Percentiles rank a stretch among this genome's conserved stretches.
These are phyloP conservation scores for Zygnema cylindricum DNA, from an alignment of 139 green algal genomes.

Conservation along the genomic window DNA sequence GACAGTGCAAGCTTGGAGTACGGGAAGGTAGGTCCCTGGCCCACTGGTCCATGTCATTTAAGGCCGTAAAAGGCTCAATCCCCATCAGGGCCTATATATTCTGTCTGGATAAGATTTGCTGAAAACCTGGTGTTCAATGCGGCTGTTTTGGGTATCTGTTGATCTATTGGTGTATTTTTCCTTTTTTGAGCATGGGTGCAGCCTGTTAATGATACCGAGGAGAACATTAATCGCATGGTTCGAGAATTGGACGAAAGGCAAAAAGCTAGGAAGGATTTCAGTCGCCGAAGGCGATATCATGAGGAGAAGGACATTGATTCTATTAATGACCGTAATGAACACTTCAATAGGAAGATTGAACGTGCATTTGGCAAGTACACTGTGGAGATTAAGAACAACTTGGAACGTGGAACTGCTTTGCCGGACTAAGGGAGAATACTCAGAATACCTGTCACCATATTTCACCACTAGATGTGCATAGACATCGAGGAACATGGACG, in stretches of 20 bases:
- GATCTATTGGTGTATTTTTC: too few relatives aligned
- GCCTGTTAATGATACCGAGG: constrained; percentile 66
- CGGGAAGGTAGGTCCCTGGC: constrained; percentile 63
- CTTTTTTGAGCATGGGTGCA: neutral
- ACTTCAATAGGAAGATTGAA: constrained; percentile 98
- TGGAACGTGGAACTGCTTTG: constrained; percentile 96
- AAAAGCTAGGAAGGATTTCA: constrained; percentile 73
- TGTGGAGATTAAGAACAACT: constrained; percentile 93
- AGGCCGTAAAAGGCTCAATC: too few relatives aligned
- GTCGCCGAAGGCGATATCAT: constrained; percentile 73
- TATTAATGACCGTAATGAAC: constrained; percentile 95
- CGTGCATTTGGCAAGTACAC: constrained; percentile 83
- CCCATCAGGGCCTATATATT: too few relatives aligned
- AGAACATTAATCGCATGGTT: constrained; percentile 88
- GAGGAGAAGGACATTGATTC: constrained; percentile 88
- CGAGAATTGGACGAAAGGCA: constrained; percentile 79
- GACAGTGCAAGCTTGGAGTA: constrained; percentile 79
- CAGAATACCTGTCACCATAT: too few relatives aligned
- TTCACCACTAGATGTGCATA: too few relatives aligned
- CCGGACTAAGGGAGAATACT: constrained; percentile 71
- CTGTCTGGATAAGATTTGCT: too few relatives aligned
- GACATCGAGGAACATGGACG: too few relatives aligned
- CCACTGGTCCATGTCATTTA: too few relatives aligned
- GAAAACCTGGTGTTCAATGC: too few relatives aligned
- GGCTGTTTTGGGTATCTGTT: too few relatives aligned